A percentile compares a stretch with the other conserved stretches of the same genome.
Evolutionary conservation across 208 protist genomes (phyloP).

Genomic region (Acanthamoeba sp.): DNA sequence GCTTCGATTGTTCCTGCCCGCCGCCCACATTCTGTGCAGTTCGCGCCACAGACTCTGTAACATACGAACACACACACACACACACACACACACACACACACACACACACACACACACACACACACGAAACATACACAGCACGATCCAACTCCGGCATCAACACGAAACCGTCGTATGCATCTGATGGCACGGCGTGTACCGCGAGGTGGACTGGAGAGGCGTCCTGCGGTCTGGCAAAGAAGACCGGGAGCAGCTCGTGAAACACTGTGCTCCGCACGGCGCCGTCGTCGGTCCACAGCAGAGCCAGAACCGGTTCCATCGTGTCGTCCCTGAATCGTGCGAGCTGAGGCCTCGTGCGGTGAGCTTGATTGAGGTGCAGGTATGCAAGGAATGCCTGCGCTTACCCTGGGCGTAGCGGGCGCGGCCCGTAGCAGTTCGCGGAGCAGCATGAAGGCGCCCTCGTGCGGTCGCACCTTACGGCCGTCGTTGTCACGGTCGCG

Average conservation of each 20-base stretch:
- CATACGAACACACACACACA: background rate
- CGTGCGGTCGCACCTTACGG: background rate
- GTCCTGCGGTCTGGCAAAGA: background rate
- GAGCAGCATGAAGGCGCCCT: background rate
- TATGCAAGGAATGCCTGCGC: background rate
- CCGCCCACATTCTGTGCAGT: background rate
- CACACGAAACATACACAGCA: too few species aligned
- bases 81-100: too few species aligned
- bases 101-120: too few species aligned
- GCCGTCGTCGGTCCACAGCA: background rate
- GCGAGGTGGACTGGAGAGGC: background rate
- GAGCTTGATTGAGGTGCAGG: too few species aligned
- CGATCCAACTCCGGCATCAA: too few species aligned
- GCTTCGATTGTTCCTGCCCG: background rate
- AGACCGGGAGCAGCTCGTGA: conserved; percentile 9
- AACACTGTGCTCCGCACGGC: background rate
- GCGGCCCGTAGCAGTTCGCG: background rate
- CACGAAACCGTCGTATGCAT: too few species aligned
- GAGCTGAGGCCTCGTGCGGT: too few species aligned
- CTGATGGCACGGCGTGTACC: background rate
- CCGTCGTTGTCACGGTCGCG: background rate
- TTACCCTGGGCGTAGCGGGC: background rate
- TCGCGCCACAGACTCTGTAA: background rate
- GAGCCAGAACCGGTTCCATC: background rate
- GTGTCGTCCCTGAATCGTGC: background rate